Percentiles rank a stretch among this genome's conserved stretches.
These are phyloP conservation scores for Chiua virens DNA, from an alignment of 768 basidiomycete species.

Conservation along the genomic window DNA sequence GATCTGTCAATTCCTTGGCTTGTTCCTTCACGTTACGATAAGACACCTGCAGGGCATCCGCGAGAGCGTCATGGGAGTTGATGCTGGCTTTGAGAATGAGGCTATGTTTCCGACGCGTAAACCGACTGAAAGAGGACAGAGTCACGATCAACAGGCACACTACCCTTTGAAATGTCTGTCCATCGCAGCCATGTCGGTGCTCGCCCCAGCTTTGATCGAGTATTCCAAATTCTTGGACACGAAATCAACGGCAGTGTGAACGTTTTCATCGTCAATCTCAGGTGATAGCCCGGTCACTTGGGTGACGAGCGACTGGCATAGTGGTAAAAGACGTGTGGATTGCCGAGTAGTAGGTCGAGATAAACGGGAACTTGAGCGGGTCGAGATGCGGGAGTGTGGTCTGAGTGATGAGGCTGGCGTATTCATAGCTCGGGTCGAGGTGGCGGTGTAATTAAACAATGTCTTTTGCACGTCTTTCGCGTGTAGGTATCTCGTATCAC, in stretches of 20 bases:
- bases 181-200: slow-evolving; percentile 54
- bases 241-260: slow-evolving; percentile 52
- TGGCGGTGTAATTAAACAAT: slow-evolving; percentile 6
- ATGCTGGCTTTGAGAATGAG: slow-evolving; percentile 69
- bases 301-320: slow-evolving; percentile 53
- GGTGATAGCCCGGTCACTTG: slow-evolving; percentile 53
- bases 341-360: slow-evolving; percentile 55
- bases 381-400: slow-evolving; percentile 38
- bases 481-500: background rate
- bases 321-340: slow-evolving; percentile 50
- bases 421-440: slow-evolving; percentile 16
- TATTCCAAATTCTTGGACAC: slow-evolving; percentile 60
- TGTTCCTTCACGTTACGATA: slow-evolving; percentile 53
- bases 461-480: background rate
- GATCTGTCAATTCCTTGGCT: slow-evolving; percentile 49
- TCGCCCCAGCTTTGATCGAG: slow-evolving; percentile 54
- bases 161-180: slow-evolving; percentile 59
- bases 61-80: slow-evolving; percentile 60
- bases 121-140: slow-evolving; percentile 7
- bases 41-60: slow-evolving; percentile 56
- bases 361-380: slow-evolving; percentile 41
- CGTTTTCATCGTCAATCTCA: slow-evolving; percentile 43
- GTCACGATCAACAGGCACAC: slow-evolving; percentile 5
- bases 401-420: slow-evolving; percentile 31
- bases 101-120: slow-evolving; percentile 34